Evolutionary conservation across 2,329 filamentous ascomycete species (phyloP).

Genomic region (Sporothrix brunneoviolacea): DNA sequence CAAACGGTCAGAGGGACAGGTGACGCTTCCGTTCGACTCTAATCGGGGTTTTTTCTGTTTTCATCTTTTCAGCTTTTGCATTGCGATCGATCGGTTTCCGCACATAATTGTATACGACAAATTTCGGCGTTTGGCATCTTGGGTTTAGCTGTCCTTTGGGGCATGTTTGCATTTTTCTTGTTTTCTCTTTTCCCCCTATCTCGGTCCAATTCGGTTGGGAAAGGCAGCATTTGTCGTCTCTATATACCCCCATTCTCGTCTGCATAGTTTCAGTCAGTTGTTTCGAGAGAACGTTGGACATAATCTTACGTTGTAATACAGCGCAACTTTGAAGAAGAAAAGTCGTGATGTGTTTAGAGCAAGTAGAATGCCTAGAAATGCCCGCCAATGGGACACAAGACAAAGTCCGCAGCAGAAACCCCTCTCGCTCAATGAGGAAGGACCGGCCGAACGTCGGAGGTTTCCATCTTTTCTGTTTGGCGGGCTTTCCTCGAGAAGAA

Average conservation of each 20-base stretch:
- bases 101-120: too few relatives aligned
- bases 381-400: too few relatives aligned
- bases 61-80: background rate
- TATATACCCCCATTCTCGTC: slow-evolving; percentile 1
- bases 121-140: too few relatives aligned
- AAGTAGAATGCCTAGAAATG: too few relatives aligned
- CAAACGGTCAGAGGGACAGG: too few relatives aligned
- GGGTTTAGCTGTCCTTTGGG: too few relatives aligned
- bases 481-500: slow-evolving; percentile 10
- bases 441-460: slow-evolving; percentile 6
- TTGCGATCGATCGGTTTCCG: background rate
- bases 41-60: background rate
- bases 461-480: slow-evolving; percentile 5
- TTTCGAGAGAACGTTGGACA: too few relatives aligned
- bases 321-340: too few relatives aligned
- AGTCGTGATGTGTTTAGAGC: too few relatives aligned
- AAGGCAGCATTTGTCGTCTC: background rate
- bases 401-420: too few relatives aligned
- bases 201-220: background rate
- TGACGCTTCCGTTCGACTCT: too few relatives aligned
- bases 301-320: too few relatives aligned
- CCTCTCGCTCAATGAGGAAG: background rate
- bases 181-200: background rate
- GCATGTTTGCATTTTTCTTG: background rate
- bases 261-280: background rate